Conservation (phyloP, 495 filamentous ascomycete genomes). For the Penicillium roqueforti region DNA sequence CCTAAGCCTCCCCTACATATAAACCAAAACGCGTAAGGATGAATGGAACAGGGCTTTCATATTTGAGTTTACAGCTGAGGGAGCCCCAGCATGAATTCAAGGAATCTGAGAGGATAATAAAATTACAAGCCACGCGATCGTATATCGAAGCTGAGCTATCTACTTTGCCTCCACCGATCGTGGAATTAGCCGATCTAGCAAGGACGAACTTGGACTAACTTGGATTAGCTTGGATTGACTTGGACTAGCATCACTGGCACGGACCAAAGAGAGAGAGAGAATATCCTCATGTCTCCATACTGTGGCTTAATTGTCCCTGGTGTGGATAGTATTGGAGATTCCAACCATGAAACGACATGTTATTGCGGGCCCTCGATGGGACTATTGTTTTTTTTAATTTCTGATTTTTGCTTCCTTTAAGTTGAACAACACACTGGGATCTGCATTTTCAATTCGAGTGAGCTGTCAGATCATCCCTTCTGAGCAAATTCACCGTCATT, state of each 20-base stretch:
- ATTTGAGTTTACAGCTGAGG: background rate
- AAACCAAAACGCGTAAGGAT: background rate
- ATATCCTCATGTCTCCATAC: background rate
- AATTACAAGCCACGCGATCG: background rate
- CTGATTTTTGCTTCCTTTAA: background rate
- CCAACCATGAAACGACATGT: background rate
- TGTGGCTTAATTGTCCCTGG: conserved; percentile 6
- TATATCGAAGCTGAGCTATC: conserved; percentile 5
- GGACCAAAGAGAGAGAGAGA: background rate
- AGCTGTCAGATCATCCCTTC: conserved; percentile 9
- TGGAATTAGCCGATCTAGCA: conserved; percentile 12
- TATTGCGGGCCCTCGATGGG: background rate
- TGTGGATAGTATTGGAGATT: too few species aligned
- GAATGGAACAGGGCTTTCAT: background rate
- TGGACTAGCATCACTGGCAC: background rate
- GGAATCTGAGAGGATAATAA: background rate
- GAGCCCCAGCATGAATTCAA: background rate
- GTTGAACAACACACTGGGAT: background rate
- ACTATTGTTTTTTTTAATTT: background rate
- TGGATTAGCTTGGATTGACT: conserved; percentile 18
- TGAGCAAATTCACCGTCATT: conserved; percentile 1
- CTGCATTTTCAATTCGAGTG: background rate
- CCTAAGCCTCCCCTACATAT: conserved; percentile 6
- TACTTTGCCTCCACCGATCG: conserved; percentile 17
- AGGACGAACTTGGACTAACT: conserved; percentile 20